Evolutionary conservation across 306 rosid species (phyloP).

Genomic region (Cucumis cinereus): DNA sequence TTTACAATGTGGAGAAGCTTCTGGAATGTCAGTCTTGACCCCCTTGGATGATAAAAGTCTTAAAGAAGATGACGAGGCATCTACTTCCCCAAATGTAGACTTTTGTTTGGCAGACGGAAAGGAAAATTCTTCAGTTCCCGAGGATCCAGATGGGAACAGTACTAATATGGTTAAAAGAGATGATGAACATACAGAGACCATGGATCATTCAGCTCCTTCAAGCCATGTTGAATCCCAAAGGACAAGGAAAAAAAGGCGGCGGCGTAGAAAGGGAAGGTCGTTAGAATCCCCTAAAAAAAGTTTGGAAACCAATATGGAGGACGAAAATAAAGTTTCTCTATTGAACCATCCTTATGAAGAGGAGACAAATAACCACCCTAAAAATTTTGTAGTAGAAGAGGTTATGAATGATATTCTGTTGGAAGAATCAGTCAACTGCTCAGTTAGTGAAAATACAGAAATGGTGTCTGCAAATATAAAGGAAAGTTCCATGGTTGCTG

Average conservation of each 20-base stretch:
- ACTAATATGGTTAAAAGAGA: not conserved
- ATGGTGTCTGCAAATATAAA: not conserved
- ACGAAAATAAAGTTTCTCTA: not conserved
- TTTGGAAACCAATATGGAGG: conserved; percentile 1
- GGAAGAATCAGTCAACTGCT: conserved; percentile 1
- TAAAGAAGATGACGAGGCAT: not conserved
- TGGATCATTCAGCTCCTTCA: not conserved
- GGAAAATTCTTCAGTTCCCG: not conserved
- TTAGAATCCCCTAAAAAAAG: not conserved
- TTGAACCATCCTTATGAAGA: not conserved
- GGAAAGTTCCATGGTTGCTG: not conserved
- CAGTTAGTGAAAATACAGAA: not conserved
- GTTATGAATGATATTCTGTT: not conserved
- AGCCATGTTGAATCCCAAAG: not conserved
- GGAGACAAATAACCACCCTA: not conserved
- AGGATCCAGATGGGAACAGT: not conserved
- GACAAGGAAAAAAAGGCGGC: not conserved
- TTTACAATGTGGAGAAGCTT: not conserved
- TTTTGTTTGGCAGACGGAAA: not conserved
- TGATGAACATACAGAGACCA: not conserved
- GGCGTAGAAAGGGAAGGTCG: not conserved
- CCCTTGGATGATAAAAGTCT: not conserved
- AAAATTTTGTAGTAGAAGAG: not conserved
- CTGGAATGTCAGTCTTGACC: not conserved
- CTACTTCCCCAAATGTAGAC: conserved; percentile 2